Evolutionary conservation across 208 protist species (phyloP).

Genomic region (Leishmania amazonensis): DNA sequence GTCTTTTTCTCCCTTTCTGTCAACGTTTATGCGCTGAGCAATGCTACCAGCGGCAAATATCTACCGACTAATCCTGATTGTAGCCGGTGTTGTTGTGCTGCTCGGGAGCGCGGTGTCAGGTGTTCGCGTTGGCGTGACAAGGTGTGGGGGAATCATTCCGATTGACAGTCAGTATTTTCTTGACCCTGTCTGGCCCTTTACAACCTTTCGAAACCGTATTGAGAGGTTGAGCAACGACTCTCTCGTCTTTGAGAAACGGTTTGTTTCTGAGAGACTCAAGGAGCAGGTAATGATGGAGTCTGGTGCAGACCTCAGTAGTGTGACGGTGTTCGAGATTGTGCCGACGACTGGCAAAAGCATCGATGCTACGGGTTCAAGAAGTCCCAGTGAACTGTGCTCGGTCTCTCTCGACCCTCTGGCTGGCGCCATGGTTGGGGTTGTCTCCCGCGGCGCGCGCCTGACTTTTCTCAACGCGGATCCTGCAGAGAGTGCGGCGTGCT

Average conservation of each 20-base stretch:
- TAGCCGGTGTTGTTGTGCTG: neutral
- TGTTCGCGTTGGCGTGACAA: constrained; percentile 30
- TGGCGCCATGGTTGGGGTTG: constrained; percentile 32
- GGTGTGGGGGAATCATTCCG: constrained; percentile 55
- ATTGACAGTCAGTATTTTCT: constrained; percentile 63
- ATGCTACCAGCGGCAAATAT: neutral
- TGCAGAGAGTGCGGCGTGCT: constrained; percentile 2
- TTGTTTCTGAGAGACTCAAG: neutral
- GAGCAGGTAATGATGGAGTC: constrained; percentile 37
- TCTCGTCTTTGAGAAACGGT: constrained; percentile 29
- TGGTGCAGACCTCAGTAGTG: constrained; percentile 32
- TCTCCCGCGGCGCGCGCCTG: constrained; percentile 25
- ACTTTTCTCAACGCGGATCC: constrained; percentile 10
- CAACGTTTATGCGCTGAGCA: neutral
- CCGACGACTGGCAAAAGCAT: neutral
- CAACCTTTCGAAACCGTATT: constrained; percentile 13
- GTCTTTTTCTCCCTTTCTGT: constrained; percentile 3
- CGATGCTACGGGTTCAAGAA: neutral
- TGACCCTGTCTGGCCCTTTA: constrained; percentile 48
- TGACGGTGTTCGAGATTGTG: constrained; percentile 49
- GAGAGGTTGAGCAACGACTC: constrained; percentile 16
- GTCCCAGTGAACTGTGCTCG: constrained; percentile 14
- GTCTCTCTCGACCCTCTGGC: constrained; percentile 37
- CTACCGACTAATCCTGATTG: neutral
- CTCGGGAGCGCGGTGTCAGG: neutral